A percentile compares a stretch with the other conserved stretches of the same genome.
Evolutionary conservation across 2,329 filamentous ascomycete species (phyloP).

Genomic region (Elsinoe australis): DNA sequence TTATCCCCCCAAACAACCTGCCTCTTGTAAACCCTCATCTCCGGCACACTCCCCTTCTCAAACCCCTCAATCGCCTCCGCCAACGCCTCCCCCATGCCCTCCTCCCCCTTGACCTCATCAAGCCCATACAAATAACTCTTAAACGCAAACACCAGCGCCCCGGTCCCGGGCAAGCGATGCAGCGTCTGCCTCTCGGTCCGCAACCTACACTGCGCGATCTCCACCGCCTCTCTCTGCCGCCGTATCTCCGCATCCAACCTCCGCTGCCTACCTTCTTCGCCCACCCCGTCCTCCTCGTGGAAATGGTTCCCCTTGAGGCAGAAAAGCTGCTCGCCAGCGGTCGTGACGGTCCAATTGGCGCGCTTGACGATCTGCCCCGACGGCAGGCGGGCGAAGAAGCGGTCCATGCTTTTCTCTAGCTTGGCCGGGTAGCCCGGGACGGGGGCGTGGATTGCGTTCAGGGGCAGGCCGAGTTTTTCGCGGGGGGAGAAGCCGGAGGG

Average conservation of each 20-base stretch:
- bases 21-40: conserved; percentile 53
- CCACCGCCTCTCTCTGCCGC: conserved; percentile 26
- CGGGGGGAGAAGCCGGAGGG: conserved; percentile 52
- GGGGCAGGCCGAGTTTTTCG: conserved; percentile 46
- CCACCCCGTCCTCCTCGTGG: conserved; percentile 30
- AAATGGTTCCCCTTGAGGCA: conserved; percentile 38
- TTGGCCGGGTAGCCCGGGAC: conserved; percentile 52
- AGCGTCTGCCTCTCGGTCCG: conserved; percentile 55
- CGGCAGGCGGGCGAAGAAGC: conserved; percentile 50
- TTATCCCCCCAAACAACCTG: conserved; percentile 50
- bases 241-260: conserved; percentile 26
- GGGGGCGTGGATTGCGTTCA: conserved; percentile 51
- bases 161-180: conserved; percentile 48
- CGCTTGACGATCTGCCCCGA: conserved; percentile 49
- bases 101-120: conserved; percentile 45
- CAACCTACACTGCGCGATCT: conserved; percentile 39
- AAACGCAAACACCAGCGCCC: conserved; percentile 53
- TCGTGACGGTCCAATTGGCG: conserved; percentile 47
- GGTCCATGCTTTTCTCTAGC: conserved; percentile 53
- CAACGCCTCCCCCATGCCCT: conserved; percentile 48
- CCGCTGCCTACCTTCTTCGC: conserved; percentile 17
- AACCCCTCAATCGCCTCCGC: conserved; percentile 54
- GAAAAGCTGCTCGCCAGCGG: conserved; percentile 34
- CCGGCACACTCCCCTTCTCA: conserved; percentile 48
- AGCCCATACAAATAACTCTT: conserved; percentile 57